Base-by-base conservation (phyloP, 148 eudicot species). In the Vaccinium myrtillus region DNA sequence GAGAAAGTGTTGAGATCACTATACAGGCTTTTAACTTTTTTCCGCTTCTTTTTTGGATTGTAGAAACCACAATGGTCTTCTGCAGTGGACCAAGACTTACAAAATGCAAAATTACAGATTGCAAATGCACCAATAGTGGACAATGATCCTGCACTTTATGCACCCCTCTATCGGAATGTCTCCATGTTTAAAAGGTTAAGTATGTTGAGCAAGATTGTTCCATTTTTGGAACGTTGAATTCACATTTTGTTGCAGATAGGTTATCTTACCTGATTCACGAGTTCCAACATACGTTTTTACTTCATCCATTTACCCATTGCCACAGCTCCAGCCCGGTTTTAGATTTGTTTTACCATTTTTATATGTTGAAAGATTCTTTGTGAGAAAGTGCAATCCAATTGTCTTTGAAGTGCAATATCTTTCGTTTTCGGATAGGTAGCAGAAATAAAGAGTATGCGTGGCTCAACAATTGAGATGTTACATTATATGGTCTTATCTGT, bases 11-110 rank as follows among this genome's bases (percentile, higher is more conserved):
- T 56, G 21, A n/a, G 56, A 69, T 84, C 43, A 21, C 82, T 14
- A 3, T n/a, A 48, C 14, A n/a, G 78, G 55, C 74, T 83, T 13
- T 78, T 3, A 21, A 69, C 16, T n/a, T 77, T 49, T 12, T 2
- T 10, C 30, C 70, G 49, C 54, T 54, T 46, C 65, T 27, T 58
- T 8, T 30, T 79, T 15, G 75, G n/a, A 80, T 55, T 82, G 70
- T 78, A 91, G 93, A 89, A 88, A 83, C 89, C 91, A 1, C 77
- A 30, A 73, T 89, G 91, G 93, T 79, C 91, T 43, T 88, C 93
- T 69, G 25, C 79, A 23, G 84, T 82, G 15, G 93, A 91, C 86
- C 82, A 82, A 51, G 89, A 89, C 78, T 61, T 91, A 77, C 78
- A 75, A 36, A 80, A 82, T 49, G 89, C 83, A 58, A 90, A 87